These are phyloP conservation scores for Wickerhamomyces silvicola DNA, from an alignment of 805 yeast species.

Conservation along the genomic window DNA sequence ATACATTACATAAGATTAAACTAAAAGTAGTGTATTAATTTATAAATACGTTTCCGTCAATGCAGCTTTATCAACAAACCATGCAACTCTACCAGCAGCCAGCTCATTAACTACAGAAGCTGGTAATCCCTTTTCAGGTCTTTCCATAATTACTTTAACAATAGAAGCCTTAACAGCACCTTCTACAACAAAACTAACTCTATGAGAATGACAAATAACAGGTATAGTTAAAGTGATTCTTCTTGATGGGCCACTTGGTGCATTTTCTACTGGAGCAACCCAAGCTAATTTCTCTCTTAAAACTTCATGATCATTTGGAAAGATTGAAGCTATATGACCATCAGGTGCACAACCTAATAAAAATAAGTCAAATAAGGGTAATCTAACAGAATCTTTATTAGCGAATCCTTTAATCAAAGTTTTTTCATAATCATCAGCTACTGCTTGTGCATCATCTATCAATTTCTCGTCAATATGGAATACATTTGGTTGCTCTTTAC, in stretches of 20 bases:
- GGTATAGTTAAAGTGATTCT: slow-evolving; percentile 91
- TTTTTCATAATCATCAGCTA: slow-evolving; percentile 91
- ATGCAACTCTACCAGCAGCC: slow-evolving; percentile 93
- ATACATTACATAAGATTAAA: too few species aligned
- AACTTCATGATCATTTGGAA: slow-evolving; percentile 81
- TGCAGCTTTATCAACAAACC: slow-evolving; percentile 97
- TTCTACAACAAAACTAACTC: slow-evolving; percentile 93
- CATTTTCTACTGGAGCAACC: slow-evolving; percentile 89
- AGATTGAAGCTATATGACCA: slow-evolving; percentile 95
- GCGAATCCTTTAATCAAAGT: slow-evolving; percentile 85
- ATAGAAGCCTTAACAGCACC: slow-evolving; percentile 95
- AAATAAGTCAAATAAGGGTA: slow-evolving; percentile 90
- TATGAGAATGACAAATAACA: slow-evolving; percentile 86
- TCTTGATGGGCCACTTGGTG: slow-evolving; percentile 81
- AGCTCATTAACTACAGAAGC: slow-evolving; percentile 89
- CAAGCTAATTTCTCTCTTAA: slow-evolving; percentile 88
- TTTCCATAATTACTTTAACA: slow-evolving; percentile 84
- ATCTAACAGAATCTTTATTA: slow-evolving; percentile 89
- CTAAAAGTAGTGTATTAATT: too few species aligned
- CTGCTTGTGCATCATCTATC: slow-evolving; percentile 77
- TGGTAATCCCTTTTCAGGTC: slow-evolving; percentile 95
- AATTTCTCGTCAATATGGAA: slow-evolving; percentile 77
- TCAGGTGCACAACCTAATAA: slow-evolving; percentile 97
- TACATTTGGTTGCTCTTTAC: slow-evolving; percentile 53
- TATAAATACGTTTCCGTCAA: slow-evolving; percentile 45